phyloP scores from a whole-genome alignment of 2,329 filamentous ascomycete species.

The Periconia digitata region DNA sequence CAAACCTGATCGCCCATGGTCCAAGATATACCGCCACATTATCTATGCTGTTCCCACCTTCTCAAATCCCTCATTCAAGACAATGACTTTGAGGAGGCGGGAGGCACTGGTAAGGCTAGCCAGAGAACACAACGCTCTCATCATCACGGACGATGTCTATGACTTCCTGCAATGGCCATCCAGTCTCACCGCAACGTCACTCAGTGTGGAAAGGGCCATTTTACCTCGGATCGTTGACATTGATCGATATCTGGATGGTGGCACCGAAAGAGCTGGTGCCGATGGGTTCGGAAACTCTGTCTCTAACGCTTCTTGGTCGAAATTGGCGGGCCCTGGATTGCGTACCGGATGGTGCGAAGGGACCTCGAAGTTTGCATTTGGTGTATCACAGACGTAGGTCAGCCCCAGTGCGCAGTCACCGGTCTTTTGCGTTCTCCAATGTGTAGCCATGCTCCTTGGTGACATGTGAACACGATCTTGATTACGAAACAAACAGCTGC shows the following conservation, averaged over 20 bases:
- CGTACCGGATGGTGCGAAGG: constrained; percentile 89
- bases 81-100: constrained; percentile 71
- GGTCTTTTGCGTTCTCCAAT: not conserved
- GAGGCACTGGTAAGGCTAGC: constrained; percentile 73
- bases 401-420: not conserved
- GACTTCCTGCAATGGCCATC: constrained; percentile 83
- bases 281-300: constrained; percentile 76
- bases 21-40: constrained; percentile 82
- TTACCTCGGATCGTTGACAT: constrained; percentile 78
- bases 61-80: constrained; percentile 83
- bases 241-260: constrained; percentile 67
- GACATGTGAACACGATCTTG: not conserved
- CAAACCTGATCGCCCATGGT: constrained; percentile 61
- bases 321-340: constrained; percentile 78
- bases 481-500: constrained; percentile 9
- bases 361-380: constrained; percentile 61
- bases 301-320: constrained; percentile 89
- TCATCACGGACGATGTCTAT: constrained; percentile 91
- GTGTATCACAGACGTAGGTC: constrained; percentile 60
- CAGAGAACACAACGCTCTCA: constrained; percentile 75
- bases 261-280: constrained; percentile 47
- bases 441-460: not conserved
- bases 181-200: constrained; percentile 25
- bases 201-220: constrained; percentile 44
- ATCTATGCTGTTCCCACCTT: constrained; percentile 90